These are phyloP conservation scores for Backusella tuberculispora DNA, from an alignment of 192 early-diverging fungal genomes.

Conservation along the genomic window DNA sequence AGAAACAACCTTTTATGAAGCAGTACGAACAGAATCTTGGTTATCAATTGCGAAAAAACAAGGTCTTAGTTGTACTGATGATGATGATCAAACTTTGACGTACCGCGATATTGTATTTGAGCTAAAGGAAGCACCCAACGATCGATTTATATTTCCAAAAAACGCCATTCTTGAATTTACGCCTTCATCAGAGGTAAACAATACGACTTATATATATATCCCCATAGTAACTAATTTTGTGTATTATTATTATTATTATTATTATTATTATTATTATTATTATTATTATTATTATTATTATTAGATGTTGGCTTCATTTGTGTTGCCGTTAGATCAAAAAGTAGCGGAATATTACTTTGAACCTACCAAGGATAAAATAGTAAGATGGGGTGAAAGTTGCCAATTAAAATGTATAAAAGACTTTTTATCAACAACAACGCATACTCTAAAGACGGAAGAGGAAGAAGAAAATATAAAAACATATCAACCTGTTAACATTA, in stretches of 20 bases:
- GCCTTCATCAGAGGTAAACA: slow-evolving; percentile 26
- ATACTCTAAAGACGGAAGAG: not conserved
- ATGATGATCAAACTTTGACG: not conserved
- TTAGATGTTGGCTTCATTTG: slow-evolving; percentile 39
- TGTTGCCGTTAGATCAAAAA: slow-evolving; percentile 27
- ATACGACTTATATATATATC: too few relatives aligned
- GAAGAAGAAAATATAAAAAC: not conserved
- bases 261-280: slow-evolving; percentile 19
- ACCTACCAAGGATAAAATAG: slow-evolving; percentile 29
- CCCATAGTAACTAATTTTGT: too few relatives aligned
- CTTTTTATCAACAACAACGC: not conserved
- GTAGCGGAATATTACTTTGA: slow-evolving; percentile 24
- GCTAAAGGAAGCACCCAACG: slow-evolving; percentile 56
- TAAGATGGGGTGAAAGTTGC: slow-evolving; percentile 18
- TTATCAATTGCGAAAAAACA: slow-evolving; percentile 20
- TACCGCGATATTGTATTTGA: slow-evolving; percentile 54
- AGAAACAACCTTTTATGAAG: slow-evolving; percentile 52
- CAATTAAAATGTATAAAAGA: not conserved
- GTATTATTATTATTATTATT: not conserved
- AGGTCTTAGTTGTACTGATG: not conserved
- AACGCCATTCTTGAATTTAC: slow-evolving; percentile 52
- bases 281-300: not conserved
- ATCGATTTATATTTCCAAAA: slow-evolving; percentile 57
- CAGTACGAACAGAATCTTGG: slow-evolving; percentile 26
- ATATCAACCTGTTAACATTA: slow-evolving; percentile 34